These are phyloP conservation scores for Meyerozyma sp. DNA, from an alignment of 1,139 yeast genomes.

Conservation along the genomic window DNA sequence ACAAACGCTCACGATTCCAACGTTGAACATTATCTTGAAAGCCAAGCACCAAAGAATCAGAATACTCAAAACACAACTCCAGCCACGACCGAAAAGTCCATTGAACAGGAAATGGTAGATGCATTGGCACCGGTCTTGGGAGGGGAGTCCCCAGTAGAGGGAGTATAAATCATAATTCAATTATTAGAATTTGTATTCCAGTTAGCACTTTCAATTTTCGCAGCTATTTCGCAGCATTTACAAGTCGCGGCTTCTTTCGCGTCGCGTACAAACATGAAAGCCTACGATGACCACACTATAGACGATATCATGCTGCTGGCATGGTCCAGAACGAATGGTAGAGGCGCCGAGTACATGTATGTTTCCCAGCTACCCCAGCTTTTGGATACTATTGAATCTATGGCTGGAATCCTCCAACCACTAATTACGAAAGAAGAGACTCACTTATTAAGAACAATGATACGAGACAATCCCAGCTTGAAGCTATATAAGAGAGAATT, in stretches of 20 bases:
- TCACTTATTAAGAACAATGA: constrained; percentile 20
- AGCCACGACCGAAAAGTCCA: background rate
- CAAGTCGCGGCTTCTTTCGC: background rate
- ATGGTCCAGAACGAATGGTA: constrained; percentile 19
- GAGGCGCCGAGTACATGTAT: constrained; percentile 17
- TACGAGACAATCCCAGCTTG: constrained; percentile 21
- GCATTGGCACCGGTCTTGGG: background rate
- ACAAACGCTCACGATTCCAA: too few species aligned
- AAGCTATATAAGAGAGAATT: constrained; percentile 24
- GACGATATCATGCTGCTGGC: constrained; percentile 18
- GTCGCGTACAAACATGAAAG: background rate
- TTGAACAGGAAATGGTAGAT: background rate
- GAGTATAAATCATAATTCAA: background rate
- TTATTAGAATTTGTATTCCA: too few species aligned
- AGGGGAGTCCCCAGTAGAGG: background rate
- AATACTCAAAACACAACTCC: background rate
- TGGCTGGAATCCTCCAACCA: constrained; percentile 13
- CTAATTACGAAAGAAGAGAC: constrained; percentile 23
- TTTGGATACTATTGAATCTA: constrained; percentile 22
- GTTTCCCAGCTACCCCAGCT: constrained; percentile 23
- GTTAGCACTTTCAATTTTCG: background rate
- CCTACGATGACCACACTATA: constrained; percentile 9
- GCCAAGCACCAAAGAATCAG: too few species aligned
- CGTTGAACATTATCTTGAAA: too few species aligned
- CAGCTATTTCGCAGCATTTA: background rate